These are phyloP conservation scores for Taphrina pruni DNA, from an alignment of 1,139 yeast species.

Conservation along the genomic window DNA sequence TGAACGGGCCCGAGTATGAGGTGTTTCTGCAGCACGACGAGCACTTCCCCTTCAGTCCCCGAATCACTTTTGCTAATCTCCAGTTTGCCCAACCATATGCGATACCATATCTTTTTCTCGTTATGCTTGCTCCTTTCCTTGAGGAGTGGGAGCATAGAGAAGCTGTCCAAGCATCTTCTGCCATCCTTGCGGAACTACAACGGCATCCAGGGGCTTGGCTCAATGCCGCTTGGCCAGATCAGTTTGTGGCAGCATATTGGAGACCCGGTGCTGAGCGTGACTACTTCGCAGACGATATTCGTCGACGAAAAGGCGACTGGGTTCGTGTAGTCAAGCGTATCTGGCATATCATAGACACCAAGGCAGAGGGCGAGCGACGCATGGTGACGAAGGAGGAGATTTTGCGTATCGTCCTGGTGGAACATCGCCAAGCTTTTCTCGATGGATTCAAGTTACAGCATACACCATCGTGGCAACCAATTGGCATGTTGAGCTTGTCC, in stretches of 20 bases:
- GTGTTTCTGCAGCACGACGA: neutral
- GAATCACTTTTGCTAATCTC: slow-evolving; percentile 24
- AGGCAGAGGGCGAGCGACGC: neutral
- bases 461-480: neutral
- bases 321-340: neutral
- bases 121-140: slow-evolving; percentile 25
- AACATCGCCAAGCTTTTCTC: neutral
- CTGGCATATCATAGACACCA: slow-evolving; percentile 9
- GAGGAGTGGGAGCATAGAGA: neutral
- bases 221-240: slow-evolving; percentile 21
- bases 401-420: slow-evolving; percentile 1
- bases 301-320: slow-evolving; percentile 11
- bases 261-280: slow-evolving; percentile 26
- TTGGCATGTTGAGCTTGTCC: neutral
- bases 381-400: slow-evolving; percentile 4
- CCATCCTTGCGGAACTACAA: neutral
- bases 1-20: neutral
- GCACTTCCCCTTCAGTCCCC: slow-evolving; percentile 8
- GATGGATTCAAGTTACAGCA: slow-evolving; percentile 15
- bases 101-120: slow-evolving; percentile 15
- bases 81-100: slow-evolving; percentile 7
- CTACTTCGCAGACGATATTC: slow-evolving; percentile 2
- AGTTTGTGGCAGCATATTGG: slow-evolving; percentile 22
- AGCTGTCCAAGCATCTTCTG: neutral
- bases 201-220: neutral